Evolutionary conservation across 2,329 filamentous ascomycete species (phyloP).

Genomic region (Aspergillus ochraceoroseus): DNA sequence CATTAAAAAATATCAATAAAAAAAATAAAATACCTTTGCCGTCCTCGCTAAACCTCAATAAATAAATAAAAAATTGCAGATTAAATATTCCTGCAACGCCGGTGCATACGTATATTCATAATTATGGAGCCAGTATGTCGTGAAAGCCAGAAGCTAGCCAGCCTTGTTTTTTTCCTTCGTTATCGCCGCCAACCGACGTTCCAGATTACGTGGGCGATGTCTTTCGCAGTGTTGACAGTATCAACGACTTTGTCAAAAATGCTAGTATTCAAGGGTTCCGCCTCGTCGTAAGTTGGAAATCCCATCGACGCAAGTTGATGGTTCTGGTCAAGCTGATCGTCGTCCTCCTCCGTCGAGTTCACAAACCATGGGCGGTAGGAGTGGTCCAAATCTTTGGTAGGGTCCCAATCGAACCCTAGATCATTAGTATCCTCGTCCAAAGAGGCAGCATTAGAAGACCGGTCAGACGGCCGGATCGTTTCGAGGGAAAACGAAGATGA

Average conservation of each 20-base stretch:
- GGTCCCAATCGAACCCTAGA: conserved; percentile 45
- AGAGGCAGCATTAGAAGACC: conserved; percentile 59
- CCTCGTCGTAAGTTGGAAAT: conserved; percentile 81
- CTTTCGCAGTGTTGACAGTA: conserved; percentile 62
- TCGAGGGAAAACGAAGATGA: conserved; percentile 72
- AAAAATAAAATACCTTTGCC: no score
- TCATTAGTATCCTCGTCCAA: conserved; percentile 58
- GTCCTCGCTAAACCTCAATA: neutral
- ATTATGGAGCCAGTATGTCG: neutral
- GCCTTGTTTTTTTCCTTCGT: no score
- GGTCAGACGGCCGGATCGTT: conserved; percentile 65
- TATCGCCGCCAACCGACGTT: conserved; percentile 60
- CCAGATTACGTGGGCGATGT: conserved; percentile 63
- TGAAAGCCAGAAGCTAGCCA: no score
- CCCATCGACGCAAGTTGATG: conserved; percentile 77
- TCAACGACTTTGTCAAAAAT: conserved; percentile 76
- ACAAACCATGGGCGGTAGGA: conserved; percentile 33
- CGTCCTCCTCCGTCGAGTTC: conserved; percentile 47
- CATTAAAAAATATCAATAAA: no score
- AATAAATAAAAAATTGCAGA: neutral
- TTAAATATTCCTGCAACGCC: neutral
- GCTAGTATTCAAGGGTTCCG: conserved; percentile 58
- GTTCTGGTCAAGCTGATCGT: conserved; percentile 54
- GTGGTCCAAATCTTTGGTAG: conserved; percentile 23
- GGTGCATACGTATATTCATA: conserved; percentile 1